Conservation (phyloP, 192 early-diverging fungal species). For the Lobosporangium transversale region DNA sequence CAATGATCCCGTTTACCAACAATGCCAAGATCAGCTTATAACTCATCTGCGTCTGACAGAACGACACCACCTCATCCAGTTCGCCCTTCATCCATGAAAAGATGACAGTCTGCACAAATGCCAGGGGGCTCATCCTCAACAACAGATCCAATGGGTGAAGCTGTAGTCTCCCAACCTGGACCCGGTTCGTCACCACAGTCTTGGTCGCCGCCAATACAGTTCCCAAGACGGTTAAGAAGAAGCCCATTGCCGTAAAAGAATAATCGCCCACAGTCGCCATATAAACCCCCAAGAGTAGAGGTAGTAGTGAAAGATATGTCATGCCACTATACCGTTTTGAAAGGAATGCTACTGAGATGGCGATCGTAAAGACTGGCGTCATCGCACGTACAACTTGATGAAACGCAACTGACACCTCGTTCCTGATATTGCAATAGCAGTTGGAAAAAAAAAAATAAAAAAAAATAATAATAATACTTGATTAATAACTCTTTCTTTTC, state of each 20-base stretch:
- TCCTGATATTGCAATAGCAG: conserved; percentile 12
- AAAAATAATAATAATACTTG: background rate
- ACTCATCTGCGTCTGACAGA: conserved; percentile 57
- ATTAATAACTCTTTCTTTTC: background rate
- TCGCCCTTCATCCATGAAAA: conserved; percentile 77
- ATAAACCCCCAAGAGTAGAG: conserved; percentile 79
- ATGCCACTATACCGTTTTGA: conserved; percentile 62
- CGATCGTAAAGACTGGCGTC: conserved; percentile 82
- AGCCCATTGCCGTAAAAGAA: conserved; percentile 74
- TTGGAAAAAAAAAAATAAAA: background rate
- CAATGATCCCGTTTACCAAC: conserved; percentile 79
- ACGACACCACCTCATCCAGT: conserved; percentile 52
- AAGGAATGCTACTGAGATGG: conserved; percentile 70
- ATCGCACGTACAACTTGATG: conserved; percentile 89
- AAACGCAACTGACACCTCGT: conserved; percentile 62
- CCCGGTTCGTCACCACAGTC: conserved; percentile 84
- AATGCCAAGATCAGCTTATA: conserved; percentile 63
- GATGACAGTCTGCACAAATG: conserved; percentile 75
- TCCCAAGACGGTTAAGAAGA: conserved; percentile 83
- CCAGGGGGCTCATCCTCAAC: conserved; percentile 80
- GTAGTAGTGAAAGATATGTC: conserved; percentile 70
- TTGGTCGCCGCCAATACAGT: conserved; percentile 82
- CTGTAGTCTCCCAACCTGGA: conserved; percentile 82
- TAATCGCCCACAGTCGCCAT: conserved; percentile 89
- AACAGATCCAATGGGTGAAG: conserved; percentile 86